Evolutionary conservation across 2,329 filamentous ascomycete genomes (phyloP).

Genomic region (Exutisphaerella laricina): DNA sequence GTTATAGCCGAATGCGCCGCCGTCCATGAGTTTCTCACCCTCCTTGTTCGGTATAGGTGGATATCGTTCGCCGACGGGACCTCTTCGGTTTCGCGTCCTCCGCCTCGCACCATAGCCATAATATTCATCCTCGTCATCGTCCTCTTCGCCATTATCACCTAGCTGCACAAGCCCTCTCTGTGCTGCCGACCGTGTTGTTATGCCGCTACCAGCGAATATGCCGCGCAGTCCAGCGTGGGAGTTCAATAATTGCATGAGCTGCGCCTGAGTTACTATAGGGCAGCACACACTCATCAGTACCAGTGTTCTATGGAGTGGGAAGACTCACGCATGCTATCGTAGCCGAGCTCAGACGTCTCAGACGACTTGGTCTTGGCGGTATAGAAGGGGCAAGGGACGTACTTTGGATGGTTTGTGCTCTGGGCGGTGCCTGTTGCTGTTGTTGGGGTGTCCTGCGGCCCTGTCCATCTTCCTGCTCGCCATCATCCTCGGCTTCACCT

Average conservation of each 20-base stretch:
- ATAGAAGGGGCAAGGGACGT: conserved; percentile 17
- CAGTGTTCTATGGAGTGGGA: conserved; percentile 1
- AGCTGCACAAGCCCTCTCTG: conserved; percentile 22
- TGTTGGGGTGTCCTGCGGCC: conserved; percentile 25
- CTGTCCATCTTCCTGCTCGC: conserved; percentile 29
- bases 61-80: conserved; percentile 50
- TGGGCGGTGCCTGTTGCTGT: conserved; percentile 9
- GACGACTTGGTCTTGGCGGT: conserved; percentile 5
- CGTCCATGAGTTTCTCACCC: conserved; percentile 73
- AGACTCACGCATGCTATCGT: conserved; percentile 16
- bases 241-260: conserved; percentile 53
- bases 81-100: conserved; percentile 45
- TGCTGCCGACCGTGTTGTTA: conserved; percentile 25
- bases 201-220: conserved; percentile 40
- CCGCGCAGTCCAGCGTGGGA: conserved; percentile 49
- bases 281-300: conserved; percentile 16
- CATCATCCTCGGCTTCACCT: conserved; percentile 20
- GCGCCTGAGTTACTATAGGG: conserved; percentile 41
- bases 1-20: conserved; percentile 71
- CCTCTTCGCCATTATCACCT: conserved; percentile 22
- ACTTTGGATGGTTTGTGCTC: conserved; percentile 29
- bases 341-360: conserved; percentile 15
- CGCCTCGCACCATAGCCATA: conserved; percentile 37
- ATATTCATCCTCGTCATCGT: conserved; percentile 31
- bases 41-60: conserved; percentile 79